Percentiles rank a stretch among this genome's conserved stretches.
phyloP scores from a whole-genome alignment of 2,329 filamentous ascomycete species.

The Verticillium albo-atrum region DNA sequence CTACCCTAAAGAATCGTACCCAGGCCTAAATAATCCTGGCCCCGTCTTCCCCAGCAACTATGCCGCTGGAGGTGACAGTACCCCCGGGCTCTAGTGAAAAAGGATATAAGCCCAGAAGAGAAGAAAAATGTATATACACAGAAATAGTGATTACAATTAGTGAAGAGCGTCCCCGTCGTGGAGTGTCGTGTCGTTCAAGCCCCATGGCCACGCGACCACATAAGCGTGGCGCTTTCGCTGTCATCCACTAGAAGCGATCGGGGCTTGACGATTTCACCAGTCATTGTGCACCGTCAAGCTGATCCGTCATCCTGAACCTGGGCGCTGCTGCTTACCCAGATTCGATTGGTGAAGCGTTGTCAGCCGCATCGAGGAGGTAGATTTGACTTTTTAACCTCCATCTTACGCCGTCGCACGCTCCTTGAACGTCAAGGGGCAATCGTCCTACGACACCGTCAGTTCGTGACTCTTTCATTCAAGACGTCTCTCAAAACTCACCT shows the following conservation, averaged over 20 bases:
- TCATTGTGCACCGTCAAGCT: neutral
- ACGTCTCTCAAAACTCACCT: constrained; percentile 46
- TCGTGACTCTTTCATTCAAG: neutral
- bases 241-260: neutral
- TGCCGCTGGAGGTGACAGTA: neutral
- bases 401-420: constrained; percentile 25
- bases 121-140: constrained; percentile 6
- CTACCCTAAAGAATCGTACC: neutral
- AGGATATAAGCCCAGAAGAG: constrained; percentile 1
- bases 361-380: neutral
- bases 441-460: constrained; percentile 54
- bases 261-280: neutral
- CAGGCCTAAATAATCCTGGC: neutral
- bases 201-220: neutral
- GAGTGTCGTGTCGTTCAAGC: neutral
- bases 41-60: neutral
- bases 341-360: neutral
- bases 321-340: neutral
- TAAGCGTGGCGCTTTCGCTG: neutral
- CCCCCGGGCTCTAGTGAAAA: neutral
- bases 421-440: constrained; percentile 74
- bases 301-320: neutral
- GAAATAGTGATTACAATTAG: constrained; percentile 6
- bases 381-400: neutral
- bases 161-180: neutral